phyloP scores from a whole-genome alignment of 352 stramenopile species.

The Phytophthora hibernalis region DNA sequence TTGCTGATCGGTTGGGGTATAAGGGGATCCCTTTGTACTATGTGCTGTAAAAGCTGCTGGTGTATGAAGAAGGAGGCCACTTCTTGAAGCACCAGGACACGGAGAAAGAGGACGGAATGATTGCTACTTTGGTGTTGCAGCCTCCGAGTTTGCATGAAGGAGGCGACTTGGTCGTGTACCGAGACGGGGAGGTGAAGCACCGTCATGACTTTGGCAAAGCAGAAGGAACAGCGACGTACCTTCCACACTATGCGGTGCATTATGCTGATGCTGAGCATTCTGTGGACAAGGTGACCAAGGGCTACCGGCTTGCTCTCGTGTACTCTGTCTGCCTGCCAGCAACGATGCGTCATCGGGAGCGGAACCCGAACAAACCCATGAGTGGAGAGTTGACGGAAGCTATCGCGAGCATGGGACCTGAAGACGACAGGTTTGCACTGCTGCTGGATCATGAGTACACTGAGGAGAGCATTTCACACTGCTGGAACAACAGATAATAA shows the following conservation, averaged over 20 bases:
- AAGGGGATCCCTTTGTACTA: slow-evolving; percentile 13
- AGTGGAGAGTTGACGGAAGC: slow-evolving; percentile 14
- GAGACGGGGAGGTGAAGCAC: not conserved
- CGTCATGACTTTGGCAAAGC: not conserved
- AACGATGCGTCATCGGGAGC: slow-evolving; percentile 2
- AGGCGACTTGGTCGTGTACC: not conserved
- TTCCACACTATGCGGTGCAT: not conserved
- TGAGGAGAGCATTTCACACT: not conserved
- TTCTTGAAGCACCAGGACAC: not conserved
- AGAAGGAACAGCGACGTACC: not conserved
- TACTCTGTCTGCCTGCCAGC: slow-evolving; percentile 1
- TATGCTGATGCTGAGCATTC: not conserved
- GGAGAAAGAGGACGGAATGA: not conserved
- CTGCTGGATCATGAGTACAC: slow-evolving; percentile 14
- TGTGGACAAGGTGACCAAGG: not conserved
- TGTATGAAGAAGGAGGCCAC: slow-evolving; percentile 1
- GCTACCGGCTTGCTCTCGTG: not conserved
- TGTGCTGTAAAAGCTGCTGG: not conserved
- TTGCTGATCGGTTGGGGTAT: slow-evolving; percentile 11
- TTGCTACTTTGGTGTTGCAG: not conserved
- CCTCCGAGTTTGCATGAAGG: not conserved
- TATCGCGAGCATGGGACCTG: slow-evolving; percentile 36
- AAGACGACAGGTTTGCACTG: slow-evolving; percentile 39
- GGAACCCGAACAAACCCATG: not conserved
- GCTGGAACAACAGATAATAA: no score